These are phyloP conservation scores for Apiospora malaysiana DNA, from an alignment of 2,329 filamentous ascomycete genomes.

Conservation along the genomic window DNA sequence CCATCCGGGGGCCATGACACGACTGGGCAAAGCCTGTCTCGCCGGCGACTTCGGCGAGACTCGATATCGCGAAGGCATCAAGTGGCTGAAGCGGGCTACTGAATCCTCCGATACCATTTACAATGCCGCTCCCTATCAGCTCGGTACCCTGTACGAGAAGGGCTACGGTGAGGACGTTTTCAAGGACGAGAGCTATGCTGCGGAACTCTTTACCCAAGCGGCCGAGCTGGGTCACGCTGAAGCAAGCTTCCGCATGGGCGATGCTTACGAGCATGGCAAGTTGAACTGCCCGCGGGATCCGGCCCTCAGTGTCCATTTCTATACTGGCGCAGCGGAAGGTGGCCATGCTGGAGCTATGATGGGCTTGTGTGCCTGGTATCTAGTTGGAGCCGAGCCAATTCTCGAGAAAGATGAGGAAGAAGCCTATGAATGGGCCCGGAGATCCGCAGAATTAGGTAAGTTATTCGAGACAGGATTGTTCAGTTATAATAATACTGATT, in stretches of 20 bases:
- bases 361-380: constrained; percentile 98
- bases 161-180: constrained; percentile 97
- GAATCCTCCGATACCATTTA: constrained; percentile 92
- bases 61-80: constrained; percentile 87
- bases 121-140: constrained; percentile 89
- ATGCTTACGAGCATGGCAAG: constrained; percentile 93
- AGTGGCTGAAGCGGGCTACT: constrained; percentile 93
- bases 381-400: constrained; percentile 90
- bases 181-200: constrained; percentile 86
- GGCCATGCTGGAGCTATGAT: constrained; percentile 93
- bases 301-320: constrained; percentile 94
- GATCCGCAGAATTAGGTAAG: constrained; percentile 85
- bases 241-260: constrained; percentile 87
- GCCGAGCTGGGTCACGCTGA: constrained; percentile 90
- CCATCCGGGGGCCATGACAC: constrained; percentile 92
- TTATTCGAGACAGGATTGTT: constrained; percentile 27
- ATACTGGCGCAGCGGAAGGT: constrained; percentile 86
- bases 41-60: constrained; percentile 87
- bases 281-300: constrained; percentile 89
- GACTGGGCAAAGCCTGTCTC: constrained; percentile 88
- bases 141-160: constrained; percentile 85
- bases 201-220: constrained; percentile 91
- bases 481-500: constrained; percentile 2
- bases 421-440: constrained; percentile 93
- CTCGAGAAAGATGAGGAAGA: constrained; percentile 95